A percentile compares a stretch with the other conserved stretches of the same genome.
Evolutionary conservation across 768 basidiomycete species (phyloP).

Genomic region (Xerocomus potaroensis): DNA sequence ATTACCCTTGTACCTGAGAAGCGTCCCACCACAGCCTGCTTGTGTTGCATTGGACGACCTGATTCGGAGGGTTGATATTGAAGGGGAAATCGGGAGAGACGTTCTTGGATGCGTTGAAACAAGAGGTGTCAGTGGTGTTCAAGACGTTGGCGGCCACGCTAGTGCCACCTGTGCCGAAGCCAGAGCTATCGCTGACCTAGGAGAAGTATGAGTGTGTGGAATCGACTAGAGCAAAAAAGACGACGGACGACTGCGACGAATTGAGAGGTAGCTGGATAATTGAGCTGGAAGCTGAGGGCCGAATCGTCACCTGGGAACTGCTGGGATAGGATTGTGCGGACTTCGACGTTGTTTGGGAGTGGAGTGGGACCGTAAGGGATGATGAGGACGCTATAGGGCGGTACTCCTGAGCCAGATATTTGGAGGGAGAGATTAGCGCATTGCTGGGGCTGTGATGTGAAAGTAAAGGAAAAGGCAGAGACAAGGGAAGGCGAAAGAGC

Average conservation of each 20-base stretch:
- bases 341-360: constrained; percentile 58
- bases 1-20: constrained; percentile 50
- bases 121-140: constrained; percentile 48
- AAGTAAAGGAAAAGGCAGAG: constrained; percentile 40
- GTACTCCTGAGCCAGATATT: constrained; percentile 56
- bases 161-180: constrained; percentile 73
- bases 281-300: constrained; percentile 51
- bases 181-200: constrained; percentile 55
- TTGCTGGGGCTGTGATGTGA: constrained; percentile 51
- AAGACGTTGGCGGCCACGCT: constrained; percentile 59
- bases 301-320: constrained; percentile 42
- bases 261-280: constrained; percentile 63
- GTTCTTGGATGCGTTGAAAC: constrained; percentile 48
- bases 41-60: constrained; percentile 59
- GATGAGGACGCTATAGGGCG: constrained; percentile 65
- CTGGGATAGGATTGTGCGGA: constrained; percentile 53
- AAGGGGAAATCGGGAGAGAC: constrained; percentile 56
- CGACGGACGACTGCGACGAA: constrained; percentile 63
- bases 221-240: not conserved
- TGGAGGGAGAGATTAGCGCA: constrained; percentile 59
- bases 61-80: constrained; percentile 56
- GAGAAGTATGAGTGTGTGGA: not conserved
- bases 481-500: constrained; percentile 27
- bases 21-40: constrained; percentile 67
- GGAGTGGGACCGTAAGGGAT: constrained; percentile 65